Conservation (phyloP, 805 yeast genomes). For the Suhomyces sp. region DNA sequence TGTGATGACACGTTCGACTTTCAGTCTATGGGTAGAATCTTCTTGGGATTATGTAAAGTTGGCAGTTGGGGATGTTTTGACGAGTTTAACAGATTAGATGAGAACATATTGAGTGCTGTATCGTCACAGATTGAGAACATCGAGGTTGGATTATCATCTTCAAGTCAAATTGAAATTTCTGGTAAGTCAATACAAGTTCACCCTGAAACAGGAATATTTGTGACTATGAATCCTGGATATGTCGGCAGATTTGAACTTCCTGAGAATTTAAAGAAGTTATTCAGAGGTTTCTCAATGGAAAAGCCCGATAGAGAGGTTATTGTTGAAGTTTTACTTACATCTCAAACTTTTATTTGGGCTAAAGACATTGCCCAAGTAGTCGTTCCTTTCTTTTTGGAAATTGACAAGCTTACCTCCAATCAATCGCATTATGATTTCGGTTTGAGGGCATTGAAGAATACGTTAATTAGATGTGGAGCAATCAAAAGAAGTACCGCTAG, state of each 20-base stretch:
- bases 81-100: constrained; percentile 81
- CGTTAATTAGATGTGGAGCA: constrained; percentile 57
- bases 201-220: constrained; percentile 65
- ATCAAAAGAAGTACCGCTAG: constrained; percentile 25
- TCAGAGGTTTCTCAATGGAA: constrained; percentile 71
- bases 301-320: constrained; percentile 68
- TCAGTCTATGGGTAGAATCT: constrained; percentile 70
- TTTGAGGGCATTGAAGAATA: constrained; percentile 71
- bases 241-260: constrained; percentile 82
- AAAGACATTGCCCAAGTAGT: constrained; percentile 42
- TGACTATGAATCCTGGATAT: constrained; percentile 90
- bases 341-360: constrained; percentile 66
- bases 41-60: constrained; percentile 73
- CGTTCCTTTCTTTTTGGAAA: constrained; percentile 50
- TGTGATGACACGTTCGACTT: constrained; percentile 90
- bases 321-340: constrained; percentile 64
- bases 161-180: constrained; percentile 35
- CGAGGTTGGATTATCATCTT: constrained; percentile 48
- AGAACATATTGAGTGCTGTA: constrained; percentile 73
- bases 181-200: constrained; percentile 40
- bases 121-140: constrained; percentile 76
- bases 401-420: constrained; percentile 40
- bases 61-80: constrained; percentile 98
- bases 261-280: constrained; percentile 76
- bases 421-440: constrained; percentile 92